phyloP scores from a whole-genome alignment of 1,284 basidiomycete species.

The Trametes versicolor region DNA sequence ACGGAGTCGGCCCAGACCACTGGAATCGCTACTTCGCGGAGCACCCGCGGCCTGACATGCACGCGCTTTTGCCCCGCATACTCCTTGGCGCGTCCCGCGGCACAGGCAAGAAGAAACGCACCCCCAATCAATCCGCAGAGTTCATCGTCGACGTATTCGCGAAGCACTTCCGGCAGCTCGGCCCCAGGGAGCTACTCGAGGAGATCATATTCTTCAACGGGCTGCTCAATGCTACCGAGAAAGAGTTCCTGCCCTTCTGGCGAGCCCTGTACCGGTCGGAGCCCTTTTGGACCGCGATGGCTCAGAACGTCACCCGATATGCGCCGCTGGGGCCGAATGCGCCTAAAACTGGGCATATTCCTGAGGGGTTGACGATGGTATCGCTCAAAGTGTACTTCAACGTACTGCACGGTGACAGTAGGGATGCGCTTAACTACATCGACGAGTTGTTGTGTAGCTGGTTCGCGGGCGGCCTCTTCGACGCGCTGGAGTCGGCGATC shows the following conservation, averaged over 20 bases:
- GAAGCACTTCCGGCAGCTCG: constrained; percentile 6
- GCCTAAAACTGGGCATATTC: background rate
- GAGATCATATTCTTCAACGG: constrained; percentile 15
- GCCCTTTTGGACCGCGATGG: constrained; percentile 15
- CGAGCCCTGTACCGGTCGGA: constrained; percentile 21
- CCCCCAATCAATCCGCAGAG: constrained; percentile 20
- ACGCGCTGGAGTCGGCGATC: constrained; percentile 13
- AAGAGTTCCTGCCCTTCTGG: constrained; percentile 11
- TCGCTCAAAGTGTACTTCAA: constrained; percentile 9
- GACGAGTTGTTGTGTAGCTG: constrained; percentile 22
- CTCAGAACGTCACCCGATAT: constrained; percentile 5
- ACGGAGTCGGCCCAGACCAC: background rate
- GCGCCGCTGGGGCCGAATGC: background rate
- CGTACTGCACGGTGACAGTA: constrained; percentile 1
- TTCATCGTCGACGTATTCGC: constrained; percentile 11
- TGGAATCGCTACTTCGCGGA: constrained; percentile 9
- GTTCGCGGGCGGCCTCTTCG: constrained; percentile 18
- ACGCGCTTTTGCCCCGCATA: constrained; percentile 16
- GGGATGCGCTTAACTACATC: constrained; percentile 4
- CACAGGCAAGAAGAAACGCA: constrained; percentile 23
- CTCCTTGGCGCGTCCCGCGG: constrained; percentile 20
- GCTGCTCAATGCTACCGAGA: constrained; percentile 1
- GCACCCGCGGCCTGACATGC: constrained; percentile 13
- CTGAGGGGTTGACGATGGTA: constrained; percentile 10
- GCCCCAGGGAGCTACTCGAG: background rate